Conservation (phyloP, 2,329 filamentous ascomycete genomes). For the Lomentospora prolificans region DNA sequence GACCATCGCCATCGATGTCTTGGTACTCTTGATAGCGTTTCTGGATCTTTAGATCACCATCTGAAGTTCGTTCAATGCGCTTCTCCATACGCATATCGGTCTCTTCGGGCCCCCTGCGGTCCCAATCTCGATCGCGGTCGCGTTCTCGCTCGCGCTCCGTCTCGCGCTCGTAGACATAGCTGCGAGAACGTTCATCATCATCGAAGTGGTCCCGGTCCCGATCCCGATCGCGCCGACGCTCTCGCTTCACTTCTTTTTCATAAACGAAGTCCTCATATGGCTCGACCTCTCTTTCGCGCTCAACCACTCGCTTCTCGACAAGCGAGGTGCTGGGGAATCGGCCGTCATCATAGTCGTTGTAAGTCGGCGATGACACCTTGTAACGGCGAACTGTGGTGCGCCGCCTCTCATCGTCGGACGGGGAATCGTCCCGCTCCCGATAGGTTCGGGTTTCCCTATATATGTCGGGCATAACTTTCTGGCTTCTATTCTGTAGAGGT, state of each 20-base stretch:
- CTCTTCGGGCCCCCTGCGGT: slow-evolving; percentile 23
- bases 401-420: slow-evolving; percentile 35
- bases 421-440: slow-evolving; percentile 11
- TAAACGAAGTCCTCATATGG: background rate
- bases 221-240: slow-evolving; percentile 15
- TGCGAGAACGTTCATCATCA: slow-evolving; percentile 7
- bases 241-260: slow-evolving; percentile 4
- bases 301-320: slow-evolving; percentile 33
- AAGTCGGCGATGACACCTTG: slow-evolving; percentile 35
- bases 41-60: slow-evolving; percentile 45
- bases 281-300: slow-evolving; percentile 20
- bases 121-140: slow-evolving; percentile 34
- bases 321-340: slow-evolving; percentile 29
- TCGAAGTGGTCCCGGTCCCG: slow-evolving; percentile 22
- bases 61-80: slow-evolving; percentile 30
- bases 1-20: slow-evolving; percentile 28
- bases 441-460: slow-evolving; percentile 7
- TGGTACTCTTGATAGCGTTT: slow-evolving; percentile 35
- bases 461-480: slow-evolving; percentile 1
- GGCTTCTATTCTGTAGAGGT: background rate
- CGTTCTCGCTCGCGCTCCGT: slow-evolving; percentile 12
- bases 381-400: slow-evolving; percentile 40
- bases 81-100: slow-evolving; percentile 32
- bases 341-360: slow-evolving; percentile 33
- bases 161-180: slow-evolving; percentile 6